Evolutionary conservation across 257 asterid genomes (phyloP), one percentile per base, ranked within the genome.

Genomic region (Vinca minor): DNA sequence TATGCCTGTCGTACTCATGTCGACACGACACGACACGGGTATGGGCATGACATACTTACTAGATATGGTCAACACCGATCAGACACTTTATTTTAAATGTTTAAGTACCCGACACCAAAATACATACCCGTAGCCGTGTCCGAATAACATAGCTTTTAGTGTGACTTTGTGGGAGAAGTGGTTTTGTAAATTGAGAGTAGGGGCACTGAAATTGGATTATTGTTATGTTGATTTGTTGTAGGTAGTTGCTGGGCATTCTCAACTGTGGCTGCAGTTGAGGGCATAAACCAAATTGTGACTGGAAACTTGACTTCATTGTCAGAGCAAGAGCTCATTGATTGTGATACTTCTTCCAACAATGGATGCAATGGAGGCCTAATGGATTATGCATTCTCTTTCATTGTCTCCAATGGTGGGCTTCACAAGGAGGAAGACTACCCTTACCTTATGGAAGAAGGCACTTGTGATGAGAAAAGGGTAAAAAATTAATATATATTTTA

Each of bases 171-270:
- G n/a, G n/a, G n/a, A n/a, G n/a, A n/a, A n/a, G n/a, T n/a, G n/a
- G n/a, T n/a, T n/a, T n/a, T n/a, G n/a, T n/a, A n/a, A n/a, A n/a
- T n/a, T n/a, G n/a, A n/a, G n/a, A n/a, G n/a, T n/a, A n/a, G n/a
- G n/a, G n/a, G n/a, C n/a, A n/a, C n/a, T n/a, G n/a, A n/a, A n/a
- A n/a, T n/a, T n/a, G n/a, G n/a, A n/a, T n/a, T n/a, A n/a, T n/a
- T n/a, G n/a, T n/a, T n/a, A n/a, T n/a, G n/a, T n/a, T n/a, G n/a
- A n/a, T n/a, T n/a, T n/a, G n/a, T n/a, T n/a, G 74, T 79, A 87
- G 95, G 95, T 32, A 87, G 95, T 71, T 87, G 95, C 52, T 87
- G 95, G 95, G 95, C 95, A 15, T 87, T 87, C 69, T 84, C 95
- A 41, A 87, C 95, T 0, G 87, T 87, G 48, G 91, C 89, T 63